phyloP scores from a whole-genome alignment of 768 basidiomycete species.

The Tephrocybe sp. region DNA sequence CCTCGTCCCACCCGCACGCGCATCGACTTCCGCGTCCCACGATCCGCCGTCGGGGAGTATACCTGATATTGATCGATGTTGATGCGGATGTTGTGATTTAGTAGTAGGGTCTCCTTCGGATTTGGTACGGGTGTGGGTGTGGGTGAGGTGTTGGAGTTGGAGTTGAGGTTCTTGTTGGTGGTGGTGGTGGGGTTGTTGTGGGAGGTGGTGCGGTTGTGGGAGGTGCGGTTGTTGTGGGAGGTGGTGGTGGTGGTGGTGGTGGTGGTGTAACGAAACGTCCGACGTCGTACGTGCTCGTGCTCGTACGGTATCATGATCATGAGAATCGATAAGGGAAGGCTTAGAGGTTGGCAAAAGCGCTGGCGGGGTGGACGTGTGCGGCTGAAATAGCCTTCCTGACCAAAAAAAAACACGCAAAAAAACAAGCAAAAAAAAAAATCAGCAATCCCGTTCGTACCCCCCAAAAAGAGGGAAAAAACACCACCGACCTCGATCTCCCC shows the following conservation, averaged over 20 bases:
- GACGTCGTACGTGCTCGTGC: background rate
- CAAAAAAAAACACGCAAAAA: background rate
- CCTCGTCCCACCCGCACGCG: background rate
- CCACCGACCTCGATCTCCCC: slow-evolving; percentile 10
- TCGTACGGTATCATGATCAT: too few relatives aligned
- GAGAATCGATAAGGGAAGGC: background rate
- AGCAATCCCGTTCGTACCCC: too few relatives aligned
- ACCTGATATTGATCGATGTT: too few relatives aligned
- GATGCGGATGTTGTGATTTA: background rate
- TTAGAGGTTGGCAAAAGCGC: background rate
- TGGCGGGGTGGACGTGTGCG: background rate
- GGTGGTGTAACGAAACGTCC: slow-evolving; percentile 3
- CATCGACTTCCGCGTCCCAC: background rate
- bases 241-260: too few relatives aligned
- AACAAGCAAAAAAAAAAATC: too few relatives aligned
- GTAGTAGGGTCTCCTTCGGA: background rate
- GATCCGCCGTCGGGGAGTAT: background rate
- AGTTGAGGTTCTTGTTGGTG: too few relatives aligned
- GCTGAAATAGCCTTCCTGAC: slow-evolving; percentile 11
- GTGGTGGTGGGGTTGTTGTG: too few relatives aligned
- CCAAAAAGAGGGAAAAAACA: too few relatives aligned
- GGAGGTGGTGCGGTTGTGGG: too few relatives aligned
- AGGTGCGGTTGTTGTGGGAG: too few relatives aligned
- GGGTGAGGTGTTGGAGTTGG: too few relatives aligned
- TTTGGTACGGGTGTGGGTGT: background rate